Base-by-base conservation (phyloP, 2,329 filamentous ascomycete species). In the Karstenula rhodostoma region DNA sequence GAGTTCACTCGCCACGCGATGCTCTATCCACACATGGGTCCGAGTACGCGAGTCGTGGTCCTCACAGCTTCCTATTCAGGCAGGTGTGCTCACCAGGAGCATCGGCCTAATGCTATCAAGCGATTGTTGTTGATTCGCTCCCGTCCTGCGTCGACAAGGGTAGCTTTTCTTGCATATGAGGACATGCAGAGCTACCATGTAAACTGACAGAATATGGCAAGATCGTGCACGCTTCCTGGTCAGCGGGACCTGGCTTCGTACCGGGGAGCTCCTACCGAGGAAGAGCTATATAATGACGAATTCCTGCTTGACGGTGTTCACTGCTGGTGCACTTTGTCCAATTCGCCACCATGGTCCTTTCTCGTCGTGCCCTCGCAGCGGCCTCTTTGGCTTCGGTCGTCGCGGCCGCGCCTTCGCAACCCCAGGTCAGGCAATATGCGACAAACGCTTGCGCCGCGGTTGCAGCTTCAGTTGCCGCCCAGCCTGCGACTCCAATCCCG, bases 361-460 rank as follows among this genome's bases (percentile, higher is more conserved):
- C 68, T 50, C 58, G 66, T 50, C 58, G 66, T 15, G 55, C 62
- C 37, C 44, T 73, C 17, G 68, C 68, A 19, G 67, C 65, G 35
- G 59, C 75, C 48, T 73, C 68, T 40, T 51, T 76, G 33, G 71
- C 70, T 43, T 68, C 74, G 35, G 44, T 67, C 63, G 70, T 66
- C 37, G 54, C 71, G 17, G 69, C 73, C 42, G 71, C 69, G 37
- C 73, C 73, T 40, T 56, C 71, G 23, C 65, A 71, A 19, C 48
- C 72, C 32, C 59, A 73, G 59, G 47, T 64, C n/a, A 64, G 69
- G 12, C 68, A 73, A 53, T 72, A 76, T 67, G 67, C 66, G 1
- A 67, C 69, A 3, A 73, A 62, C 56, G 71, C 75, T 23, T 78
- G 75, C 64, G 75, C 74, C 19, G 63, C 69, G 51, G 74, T 77